Percentiles rank a stretch among this genome's conserved stretches.
Conservation (phyloP, 805 yeast species). For the Monosporozyma siamensis region DNA sequence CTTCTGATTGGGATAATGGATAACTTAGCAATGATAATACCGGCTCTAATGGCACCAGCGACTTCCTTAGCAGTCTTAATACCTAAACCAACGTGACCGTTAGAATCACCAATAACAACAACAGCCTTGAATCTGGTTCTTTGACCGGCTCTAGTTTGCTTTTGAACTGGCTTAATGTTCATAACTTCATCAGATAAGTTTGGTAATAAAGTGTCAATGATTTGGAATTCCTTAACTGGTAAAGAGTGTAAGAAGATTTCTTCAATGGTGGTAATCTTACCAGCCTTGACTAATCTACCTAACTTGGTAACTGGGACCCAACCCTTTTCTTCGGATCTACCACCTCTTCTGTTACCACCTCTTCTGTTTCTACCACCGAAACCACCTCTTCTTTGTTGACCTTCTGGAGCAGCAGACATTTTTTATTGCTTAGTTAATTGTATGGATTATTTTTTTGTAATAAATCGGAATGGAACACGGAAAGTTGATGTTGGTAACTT, state of each 20-base stretch:
- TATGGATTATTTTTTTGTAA: constrained; percentile 9
- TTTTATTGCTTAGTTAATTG: constrained; percentile 10
- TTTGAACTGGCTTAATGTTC: constrained; percentile 99
- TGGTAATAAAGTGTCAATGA: constrained; percentile 94
- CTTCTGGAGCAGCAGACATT: constrained; percentile 33
- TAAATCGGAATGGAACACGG: constrained; percentile 42
- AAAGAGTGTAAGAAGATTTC: constrained; percentile 98
- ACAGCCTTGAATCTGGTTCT: constrained; percentile 99
- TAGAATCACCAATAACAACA: constrained; percentile 97
- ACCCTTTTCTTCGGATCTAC: constrained; percentile 92
- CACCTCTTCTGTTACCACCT: constrained; percentile 54
- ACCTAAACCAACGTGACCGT: constrained; percentile 99
- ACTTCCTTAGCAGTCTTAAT: constrained; percentile 99
- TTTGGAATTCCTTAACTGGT: constrained; percentile 99
- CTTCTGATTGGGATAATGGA: constrained; percentile 99
- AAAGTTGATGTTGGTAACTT: constrained; percentile 47
- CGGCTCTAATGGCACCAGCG: constrained; percentile 99
- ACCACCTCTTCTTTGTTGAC: constrained; percentile 42
- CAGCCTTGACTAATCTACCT: constrained; percentile 99
- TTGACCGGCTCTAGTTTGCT: constrained; percentile 99
- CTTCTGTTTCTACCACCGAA: constrained; percentile 51
- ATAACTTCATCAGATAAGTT: constrained; percentile 95
- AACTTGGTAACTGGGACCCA: constrained; percentile 99
- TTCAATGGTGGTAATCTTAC: constrained; percentile 92
- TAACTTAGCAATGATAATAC: constrained; percentile 97